Evolutionary conservation across 1,284 basidiomycete genomes (phyloP).

Genomic region (Austropuccinia psidii): DNA sequence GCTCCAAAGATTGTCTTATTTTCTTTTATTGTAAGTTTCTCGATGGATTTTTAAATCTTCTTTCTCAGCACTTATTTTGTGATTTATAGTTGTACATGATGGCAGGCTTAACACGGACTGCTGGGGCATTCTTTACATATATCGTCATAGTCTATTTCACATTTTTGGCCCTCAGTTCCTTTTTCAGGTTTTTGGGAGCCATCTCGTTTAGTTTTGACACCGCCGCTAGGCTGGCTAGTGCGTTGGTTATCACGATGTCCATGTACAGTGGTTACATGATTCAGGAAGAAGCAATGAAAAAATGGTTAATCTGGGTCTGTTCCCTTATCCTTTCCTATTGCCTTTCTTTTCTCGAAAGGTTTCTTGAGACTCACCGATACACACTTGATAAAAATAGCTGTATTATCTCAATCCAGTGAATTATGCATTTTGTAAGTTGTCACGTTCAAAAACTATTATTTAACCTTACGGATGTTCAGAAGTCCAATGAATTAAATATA

Average conservation of each 20-base stretch:
- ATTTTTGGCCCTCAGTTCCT: conserved; percentile 46
- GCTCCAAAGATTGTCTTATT: conserved; percentile 52
- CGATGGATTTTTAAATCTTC: too few relatives aligned
- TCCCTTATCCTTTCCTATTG: too few relatives aligned
- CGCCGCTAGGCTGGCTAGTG: conserved; percentile 52
- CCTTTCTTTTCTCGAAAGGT: too few relatives aligned
- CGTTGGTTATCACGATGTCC: conserved; percentile 39
- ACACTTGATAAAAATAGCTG: too few relatives aligned
- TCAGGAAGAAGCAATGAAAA: conserved; percentile 61
- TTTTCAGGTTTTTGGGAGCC: conserved; percentile 53
- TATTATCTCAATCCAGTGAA: conserved; percentile 59
- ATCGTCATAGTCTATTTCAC: conserved; percentile 45
- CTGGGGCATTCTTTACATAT: conserved; percentile 52
- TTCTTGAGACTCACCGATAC: too few relatives aligned
- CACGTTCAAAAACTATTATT: too few relatives aligned
- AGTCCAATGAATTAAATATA: too few relatives aligned
- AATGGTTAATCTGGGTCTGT: conserved; percentile 80
- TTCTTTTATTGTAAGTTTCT: conserved; percentile 50
- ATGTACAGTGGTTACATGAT: conserved; percentile 41
- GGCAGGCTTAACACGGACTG: conserved; percentile 50
- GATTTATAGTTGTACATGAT: conserved; percentile 44
- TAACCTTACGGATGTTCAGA: too few relatives aligned
- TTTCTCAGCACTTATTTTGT: background rate
- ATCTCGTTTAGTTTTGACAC: conserved; percentile 51
- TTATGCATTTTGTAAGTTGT: conserved; percentile 60